These are phyloP conservation scores for Komagataella phaffii DNA, from an alignment of 805 yeast species.

Conservation along the genomic window DNA sequence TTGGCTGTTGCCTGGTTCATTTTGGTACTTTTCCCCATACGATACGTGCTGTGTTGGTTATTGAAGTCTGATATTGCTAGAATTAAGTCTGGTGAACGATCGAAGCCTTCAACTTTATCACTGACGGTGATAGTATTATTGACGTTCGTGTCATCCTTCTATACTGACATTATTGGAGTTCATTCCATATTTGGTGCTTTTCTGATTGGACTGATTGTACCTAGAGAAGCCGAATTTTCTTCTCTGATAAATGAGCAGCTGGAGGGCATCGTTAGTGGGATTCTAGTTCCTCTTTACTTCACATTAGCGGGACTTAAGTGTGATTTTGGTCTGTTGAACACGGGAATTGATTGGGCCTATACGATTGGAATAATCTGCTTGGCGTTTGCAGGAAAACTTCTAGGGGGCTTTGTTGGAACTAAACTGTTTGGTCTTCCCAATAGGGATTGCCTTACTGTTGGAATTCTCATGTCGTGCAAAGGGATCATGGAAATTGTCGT, in stretches of 20 bases:
- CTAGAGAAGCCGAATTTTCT: constrained; percentile 65
- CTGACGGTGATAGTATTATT: constrained; percentile 40
- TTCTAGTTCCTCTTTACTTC: constrained; percentile 67
- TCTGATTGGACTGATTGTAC: constrained; percentile 61
- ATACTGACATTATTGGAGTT: constrained; percentile 74
- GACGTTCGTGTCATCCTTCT: constrained; percentile 58
- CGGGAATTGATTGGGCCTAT: constrained; percentile 71
- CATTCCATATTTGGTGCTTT: constrained; percentile 84
- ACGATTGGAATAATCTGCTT: constrained; percentile 51
- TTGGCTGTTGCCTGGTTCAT: constrained; percentile 61
- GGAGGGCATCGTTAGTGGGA: constrained; percentile 63
- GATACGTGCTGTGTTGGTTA: constrained; percentile 29
- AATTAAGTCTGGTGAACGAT: constrained; percentile 29
- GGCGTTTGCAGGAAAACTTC: constrained; percentile 55
- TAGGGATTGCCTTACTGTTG: constrained; percentile 69
- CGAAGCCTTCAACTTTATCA: constrained; percentile 48
- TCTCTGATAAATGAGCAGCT: constrained; percentile 57
- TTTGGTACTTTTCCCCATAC: constrained; percentile 43
- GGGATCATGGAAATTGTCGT: constrained; percentile 83
- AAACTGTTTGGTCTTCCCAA: constrained; percentile 46
- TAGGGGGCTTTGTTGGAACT: constrained; percentile 58
- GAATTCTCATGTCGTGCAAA: constrained; percentile 76
- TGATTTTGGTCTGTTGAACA: constrained; percentile 47
- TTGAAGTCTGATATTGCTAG: constrained; percentile 26
- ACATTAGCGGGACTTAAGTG: constrained; percentile 69